phyloP scores from a whole-genome alignment of 1,284 basidiomycete genomes.

The Moesziomyces aphidis region DNA sequence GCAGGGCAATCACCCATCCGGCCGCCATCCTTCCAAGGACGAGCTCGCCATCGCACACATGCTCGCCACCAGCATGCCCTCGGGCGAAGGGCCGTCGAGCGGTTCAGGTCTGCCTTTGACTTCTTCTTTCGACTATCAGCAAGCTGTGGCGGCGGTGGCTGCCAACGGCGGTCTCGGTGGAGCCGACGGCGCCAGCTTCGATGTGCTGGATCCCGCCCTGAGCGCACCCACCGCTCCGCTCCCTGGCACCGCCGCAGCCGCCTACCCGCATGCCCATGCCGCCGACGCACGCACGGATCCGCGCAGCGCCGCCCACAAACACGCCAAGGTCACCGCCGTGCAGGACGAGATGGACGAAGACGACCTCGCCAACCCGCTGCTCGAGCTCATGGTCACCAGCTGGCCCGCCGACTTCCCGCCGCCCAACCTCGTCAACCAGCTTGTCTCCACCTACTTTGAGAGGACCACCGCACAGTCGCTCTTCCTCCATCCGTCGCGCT shows the following conservation, averaged over 20 bases:
- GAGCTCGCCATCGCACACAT: conserved; percentile 60
- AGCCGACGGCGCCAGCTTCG: conserved; percentile 20
- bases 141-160: conserved; percentile 38
- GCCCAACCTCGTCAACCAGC: conserved; percentile 47
- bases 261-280: conserved; percentile 21
- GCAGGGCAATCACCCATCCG: conserved; percentile 19
- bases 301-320: conserved; percentile 27
- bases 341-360: conserved; percentile 46
- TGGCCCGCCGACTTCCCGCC: conserved; percentile 60
- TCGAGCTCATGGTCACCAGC: conserved; percentile 53
- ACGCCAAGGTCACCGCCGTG: conserved; percentile 42
- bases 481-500: conserved; percentile 47
- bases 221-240: conserved; percentile 11
- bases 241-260: background rate
- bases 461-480: conserved; percentile 35
- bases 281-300: conserved; percentile 30
- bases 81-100: conserved; percentile 47
- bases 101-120: conserved; percentile 18
- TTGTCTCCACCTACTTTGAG: conserved; percentile 51
- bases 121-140: conserved; percentile 37
- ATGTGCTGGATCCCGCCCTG: conserved; percentile 48
- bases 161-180: conserved; percentile 24
- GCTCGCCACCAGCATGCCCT: conserved; percentile 59
- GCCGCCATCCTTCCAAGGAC: conserved; percentile 49
- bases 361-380: conserved; percentile 32